These are phyloP conservation scores for Trichoderma polysporum DNA, from an alignment of 2,329 filamentous ascomycete species.

Conservation along the genomic window DNA sequence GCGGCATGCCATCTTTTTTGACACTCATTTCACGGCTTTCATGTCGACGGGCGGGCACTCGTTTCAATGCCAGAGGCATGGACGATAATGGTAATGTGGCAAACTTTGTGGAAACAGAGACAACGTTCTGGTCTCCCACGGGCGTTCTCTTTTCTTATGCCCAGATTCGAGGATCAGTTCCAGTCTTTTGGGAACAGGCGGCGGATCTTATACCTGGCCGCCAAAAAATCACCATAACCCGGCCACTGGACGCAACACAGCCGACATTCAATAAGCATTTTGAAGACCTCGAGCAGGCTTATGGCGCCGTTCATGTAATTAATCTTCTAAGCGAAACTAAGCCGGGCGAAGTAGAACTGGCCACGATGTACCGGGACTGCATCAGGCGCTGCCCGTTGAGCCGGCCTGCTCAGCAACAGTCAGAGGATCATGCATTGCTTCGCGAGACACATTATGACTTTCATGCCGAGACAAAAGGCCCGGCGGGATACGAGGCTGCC, in stretches of 20 bases:
- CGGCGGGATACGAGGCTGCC: constrained; percentile 87
- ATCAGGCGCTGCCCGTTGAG: constrained; percentile 73
- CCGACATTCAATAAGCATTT: constrained; percentile 97
- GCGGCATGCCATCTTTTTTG: constrained; percentile 76
- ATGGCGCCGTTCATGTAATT: constrained; percentile 88
- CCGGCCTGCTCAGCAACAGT: constrained; percentile 53
- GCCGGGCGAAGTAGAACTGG: constrained; percentile 80
- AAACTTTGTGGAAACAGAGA: constrained; percentile 98
- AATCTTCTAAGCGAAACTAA: constrained; percentile 93
- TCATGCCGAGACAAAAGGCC: constrained; percentile 86
- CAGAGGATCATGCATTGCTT: constrained; percentile 69
- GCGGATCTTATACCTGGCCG: constrained; percentile 85
- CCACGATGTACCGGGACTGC: constrained; percentile 74
- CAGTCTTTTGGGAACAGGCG: constrained; percentile 95
- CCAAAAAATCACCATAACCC: constrained; percentile 89
- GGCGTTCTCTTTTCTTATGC: constrained; percentile 86
- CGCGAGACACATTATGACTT: constrained; percentile 91
- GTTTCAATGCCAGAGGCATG: constrained; percentile 96
- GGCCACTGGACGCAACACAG: constrained; percentile 86
- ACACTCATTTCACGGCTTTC: constrained; percentile 91
- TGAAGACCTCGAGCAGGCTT: constrained; percentile 77
- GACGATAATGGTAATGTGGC: constrained; percentile 97
- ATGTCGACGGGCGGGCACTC: constrained; percentile 84
- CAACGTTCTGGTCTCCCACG: constrained; percentile 80
- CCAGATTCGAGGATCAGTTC: constrained; percentile 89